These are phyloP conservation scores for Botrytis byssoidea DNA, from an alignment of 2,329 filamentous ascomycete genomes.

Conservation along the genomic window DNA sequence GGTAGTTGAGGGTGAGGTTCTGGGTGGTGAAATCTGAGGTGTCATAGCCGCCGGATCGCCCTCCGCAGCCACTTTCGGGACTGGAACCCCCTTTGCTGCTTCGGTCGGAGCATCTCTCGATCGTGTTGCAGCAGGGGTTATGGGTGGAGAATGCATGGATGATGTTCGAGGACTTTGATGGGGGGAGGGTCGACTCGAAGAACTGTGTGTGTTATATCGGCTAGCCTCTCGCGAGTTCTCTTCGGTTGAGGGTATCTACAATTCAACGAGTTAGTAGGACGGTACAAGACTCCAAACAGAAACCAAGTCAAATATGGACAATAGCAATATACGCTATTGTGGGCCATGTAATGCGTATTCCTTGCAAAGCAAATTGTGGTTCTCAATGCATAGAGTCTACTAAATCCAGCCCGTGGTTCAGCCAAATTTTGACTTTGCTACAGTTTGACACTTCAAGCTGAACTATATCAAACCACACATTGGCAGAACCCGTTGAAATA, in stretches of 20 bases:
- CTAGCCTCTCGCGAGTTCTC: conserved; percentile 58
- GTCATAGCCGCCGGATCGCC: conserved; percentile 56
- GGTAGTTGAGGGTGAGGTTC: conserved; percentile 45
- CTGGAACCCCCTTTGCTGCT: conserved; percentile 37
- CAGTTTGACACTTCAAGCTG: conserved; percentile 9
- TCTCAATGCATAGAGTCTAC: conserved; percentile 24
- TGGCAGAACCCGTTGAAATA: neutral
- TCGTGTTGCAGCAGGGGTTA: conserved; percentile 79
- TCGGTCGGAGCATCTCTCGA: conserved; percentile 49
- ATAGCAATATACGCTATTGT: conserved; percentile 26
- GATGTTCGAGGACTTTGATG: conserved; percentile 65
- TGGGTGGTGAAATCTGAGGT: conserved; percentile 64
- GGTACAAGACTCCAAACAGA: conserved; percentile 17
- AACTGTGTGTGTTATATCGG: conserved; percentile 62
- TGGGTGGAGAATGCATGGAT: conserved; percentile 79
- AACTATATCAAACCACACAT: conserved; percentile 1
- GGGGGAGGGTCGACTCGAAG: conserved; percentile 64
- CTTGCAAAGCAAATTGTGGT: conserved; percentile 23
- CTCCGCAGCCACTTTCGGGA: conserved; percentile 42
- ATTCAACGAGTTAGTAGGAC: conserved; percentile 26
- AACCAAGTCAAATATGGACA: conserved; percentile 11
- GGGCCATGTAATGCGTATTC: conserved; percentile 23
- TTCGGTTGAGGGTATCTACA: conserved; percentile 60
- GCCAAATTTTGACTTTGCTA: conserved; percentile 20
- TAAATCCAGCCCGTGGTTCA: conserved; percentile 23